These are phyloP conservation scores for Physcomitrellopsis africana DNA, from an alignment of 225 moss, liverwort and hornwort species.

Conservation along the genomic window DNA sequence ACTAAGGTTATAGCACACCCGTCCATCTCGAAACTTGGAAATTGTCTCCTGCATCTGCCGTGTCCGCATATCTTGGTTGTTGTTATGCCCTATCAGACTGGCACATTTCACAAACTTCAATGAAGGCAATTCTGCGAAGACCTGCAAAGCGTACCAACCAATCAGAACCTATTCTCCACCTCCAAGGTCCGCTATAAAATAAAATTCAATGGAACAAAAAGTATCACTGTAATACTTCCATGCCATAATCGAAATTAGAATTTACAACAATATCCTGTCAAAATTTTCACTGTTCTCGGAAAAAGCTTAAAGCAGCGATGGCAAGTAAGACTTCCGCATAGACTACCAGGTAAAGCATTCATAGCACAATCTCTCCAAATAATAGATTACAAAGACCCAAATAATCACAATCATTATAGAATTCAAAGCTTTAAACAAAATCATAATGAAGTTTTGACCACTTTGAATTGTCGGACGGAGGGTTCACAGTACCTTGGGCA, in stretches of 20 bases:
- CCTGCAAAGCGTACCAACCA: constrained; percentile 61
- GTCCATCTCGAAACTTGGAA: constrained; percentile 97
- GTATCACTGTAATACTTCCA: not conserved
- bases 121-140: constrained; percentile 98
- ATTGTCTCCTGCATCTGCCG: constrained; percentile 99
- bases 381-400: constrained; percentile 8
- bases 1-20: constrained; percentile 81
- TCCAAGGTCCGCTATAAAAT: not conserved
- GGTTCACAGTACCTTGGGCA: constrained; percentile 74
- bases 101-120: constrained; percentile 98
- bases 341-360: not conserved
- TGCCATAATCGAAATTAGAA: not conserved
- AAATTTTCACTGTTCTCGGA: constrained; percentile 14
- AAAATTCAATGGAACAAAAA: constrained; percentile 9
- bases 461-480: not conserved
- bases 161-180: constrained; percentile 26
- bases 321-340: constrained; percentile 10
- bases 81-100: constrained; percentile 98
- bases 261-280: constrained; percentile 1
- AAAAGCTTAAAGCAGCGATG: constrained; percentile 18
- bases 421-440: constrained; percentile 6
- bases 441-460: constrained; percentile 19
- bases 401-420: not conserved
- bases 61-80: constrained; percentile 99
- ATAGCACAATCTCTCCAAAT: constrained; percentile 21